phyloP scores from a whole-genome alignment of 371 early-diverging fungal genomes.

The Funneliformis caledonium region DNA sequence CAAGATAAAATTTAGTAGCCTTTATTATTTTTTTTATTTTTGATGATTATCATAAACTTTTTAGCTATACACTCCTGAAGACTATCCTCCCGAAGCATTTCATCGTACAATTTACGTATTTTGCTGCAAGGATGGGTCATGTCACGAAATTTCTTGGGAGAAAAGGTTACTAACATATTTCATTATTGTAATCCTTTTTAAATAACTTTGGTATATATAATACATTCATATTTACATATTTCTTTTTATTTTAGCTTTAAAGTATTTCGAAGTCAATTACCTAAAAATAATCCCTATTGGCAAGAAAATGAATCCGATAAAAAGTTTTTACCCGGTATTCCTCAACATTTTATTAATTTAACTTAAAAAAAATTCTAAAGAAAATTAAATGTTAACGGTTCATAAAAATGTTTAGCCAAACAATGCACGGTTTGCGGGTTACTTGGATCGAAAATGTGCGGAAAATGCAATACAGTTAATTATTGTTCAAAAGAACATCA shows the following conservation, averaged over 20 bases:
- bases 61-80: constrained; percentile 94
- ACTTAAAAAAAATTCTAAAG: background rate
- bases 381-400: background rate
- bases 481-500: constrained; percentile 93
- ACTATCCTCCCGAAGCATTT: constrained; percentile 83
- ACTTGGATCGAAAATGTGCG: constrained; percentile 78
- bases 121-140: constrained; percentile 85
- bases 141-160: constrained; percentile 68
- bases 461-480: constrained; percentile 67
- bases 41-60: background rate
- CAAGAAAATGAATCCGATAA: constrained; percentile 12
- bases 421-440: constrained; percentile 81
- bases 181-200: background rate
- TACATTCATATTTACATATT: background rate
- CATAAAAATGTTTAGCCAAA: constrained; percentile 38
- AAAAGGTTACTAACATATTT: constrained; percentile 55
- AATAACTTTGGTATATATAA: background rate
- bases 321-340: background rate
- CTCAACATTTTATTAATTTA: background rate
- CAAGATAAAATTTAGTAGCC: background rate
- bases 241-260: constrained; percentile 67
- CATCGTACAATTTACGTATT: constrained; percentile 91
- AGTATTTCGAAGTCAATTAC: constrained; percentile 83
- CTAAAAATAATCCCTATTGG: constrained; percentile 80
- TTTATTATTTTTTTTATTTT: background rate